Conservation (phyloP, 768 basidiomycete genomes). For the Gyrodon lividus region DNA sequence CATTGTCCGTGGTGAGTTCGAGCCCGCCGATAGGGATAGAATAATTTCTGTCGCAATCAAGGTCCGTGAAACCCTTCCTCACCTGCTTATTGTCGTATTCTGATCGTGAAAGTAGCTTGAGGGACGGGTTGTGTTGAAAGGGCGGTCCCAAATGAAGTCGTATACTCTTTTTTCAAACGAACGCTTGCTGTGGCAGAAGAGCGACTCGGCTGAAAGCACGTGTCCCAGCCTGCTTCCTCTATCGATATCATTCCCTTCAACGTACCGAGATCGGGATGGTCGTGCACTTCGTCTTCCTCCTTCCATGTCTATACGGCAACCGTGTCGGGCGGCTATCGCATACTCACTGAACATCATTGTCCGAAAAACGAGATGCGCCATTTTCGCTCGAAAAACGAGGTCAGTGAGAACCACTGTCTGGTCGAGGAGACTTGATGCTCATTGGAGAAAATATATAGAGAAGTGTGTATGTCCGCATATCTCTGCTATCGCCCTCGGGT, state of each 20-base stretch:
- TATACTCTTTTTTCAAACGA: conserved; percentile 27
- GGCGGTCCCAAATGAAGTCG: conserved; percentile 2
- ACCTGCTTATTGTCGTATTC: neutral
- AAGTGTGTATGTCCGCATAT: conserved; percentile 21
- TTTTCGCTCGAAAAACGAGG: conserved; percentile 24
- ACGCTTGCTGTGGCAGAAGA: conserved; percentile 21
- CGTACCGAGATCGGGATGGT: conserved; percentile 22
- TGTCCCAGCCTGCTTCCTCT: conserved; percentile 32
- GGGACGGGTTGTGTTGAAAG: conserved; percentile 22
- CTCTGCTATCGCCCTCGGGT: conserved; percentile 29
- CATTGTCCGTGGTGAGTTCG: conserved; percentile 29
- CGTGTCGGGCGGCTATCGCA: conserved; percentile 23
- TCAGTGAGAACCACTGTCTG: conserved; percentile 8
- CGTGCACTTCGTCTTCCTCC: conserved; percentile 29
- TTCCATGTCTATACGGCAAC: conserved; percentile 27
- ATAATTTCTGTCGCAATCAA: conserved; percentile 26
- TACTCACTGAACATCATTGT: conserved; percentile 28
- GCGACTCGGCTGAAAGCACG: conserved; percentile 3
- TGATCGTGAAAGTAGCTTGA: conserved; percentile 20
- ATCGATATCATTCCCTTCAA: conserved; percentile 28
- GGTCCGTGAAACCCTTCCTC: conserved; percentile 16
- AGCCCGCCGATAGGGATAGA: conserved; percentile 23
- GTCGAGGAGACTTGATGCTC: neutral
- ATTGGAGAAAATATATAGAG: conserved; percentile 15
- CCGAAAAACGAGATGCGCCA: conserved; percentile 10